Evolutionary conservation across 805 yeast genomes (phyloP).

Genomic region (Pichia cephalocereana): DNA sequence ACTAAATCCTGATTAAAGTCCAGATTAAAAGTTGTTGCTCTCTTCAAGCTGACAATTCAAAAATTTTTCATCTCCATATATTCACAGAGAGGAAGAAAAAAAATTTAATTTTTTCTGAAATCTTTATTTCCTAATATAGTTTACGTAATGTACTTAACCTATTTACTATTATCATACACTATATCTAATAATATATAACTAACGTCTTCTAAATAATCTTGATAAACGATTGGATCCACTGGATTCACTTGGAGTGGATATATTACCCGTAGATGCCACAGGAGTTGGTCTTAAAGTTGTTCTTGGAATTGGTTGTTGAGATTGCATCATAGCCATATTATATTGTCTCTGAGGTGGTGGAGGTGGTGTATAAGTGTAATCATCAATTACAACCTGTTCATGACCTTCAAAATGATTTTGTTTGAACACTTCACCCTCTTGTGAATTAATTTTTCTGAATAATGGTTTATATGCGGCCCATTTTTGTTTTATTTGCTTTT

Average conservation of each 20-base stretch:
- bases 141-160: too few species aligned
- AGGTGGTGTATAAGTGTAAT: not conserved
- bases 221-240: slow-evolving; percentile 6
- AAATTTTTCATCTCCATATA: too few species aligned
- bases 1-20: not conserved
- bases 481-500: slow-evolving; percentile 27
- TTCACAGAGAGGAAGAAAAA: too few species aligned
- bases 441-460: slow-evolving; percentile 25
- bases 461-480: slow-evolving; percentile 26
- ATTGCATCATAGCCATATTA: not conserved
- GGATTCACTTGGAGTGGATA: not conserved
- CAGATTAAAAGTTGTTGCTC: too few species aligned
- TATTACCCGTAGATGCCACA: not conserved
- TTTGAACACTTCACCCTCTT: slow-evolving; percentile 30
- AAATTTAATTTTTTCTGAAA: too few species aligned
- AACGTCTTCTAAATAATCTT: slow-evolving; percentile 3
- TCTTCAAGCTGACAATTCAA: too few species aligned
- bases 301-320: not conserved
- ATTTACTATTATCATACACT: too few species aligned
- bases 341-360: not conserved
- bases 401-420: slow-evolving; percentile 11
- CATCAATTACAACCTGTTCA: not conserved
- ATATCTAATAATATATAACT: too few species aligned
- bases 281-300: not conserved
- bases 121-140: too few species aligned